phyloP scores from a whole-genome alignment of 805 yeast genomes.

The Candida nitratophila region DNA sequence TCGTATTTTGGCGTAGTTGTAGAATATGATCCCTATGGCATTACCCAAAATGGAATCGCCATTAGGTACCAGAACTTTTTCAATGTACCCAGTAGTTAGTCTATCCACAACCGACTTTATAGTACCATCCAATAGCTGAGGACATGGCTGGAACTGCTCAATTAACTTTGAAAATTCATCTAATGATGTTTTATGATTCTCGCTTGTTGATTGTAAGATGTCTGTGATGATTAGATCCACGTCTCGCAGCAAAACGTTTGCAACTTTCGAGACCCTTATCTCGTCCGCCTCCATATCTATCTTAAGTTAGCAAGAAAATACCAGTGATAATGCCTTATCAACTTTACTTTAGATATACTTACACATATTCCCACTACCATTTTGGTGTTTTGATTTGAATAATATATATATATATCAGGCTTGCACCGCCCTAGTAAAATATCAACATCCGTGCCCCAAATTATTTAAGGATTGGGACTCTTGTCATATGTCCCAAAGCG shows the following conservation, averaged over 20 bases:
- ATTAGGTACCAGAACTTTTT: constrained; percentile 1
- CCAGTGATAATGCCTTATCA: too few species aligned
- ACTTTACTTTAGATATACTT: too few species aligned
- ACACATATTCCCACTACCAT: too few species aligned
- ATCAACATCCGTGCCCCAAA: too few species aligned
- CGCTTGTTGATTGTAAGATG: background rate
- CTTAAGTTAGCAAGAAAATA: background rate
- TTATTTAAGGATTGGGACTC: too few species aligned
- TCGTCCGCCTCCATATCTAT: constrained; percentile 27
- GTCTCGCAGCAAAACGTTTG: constrained; percentile 13
- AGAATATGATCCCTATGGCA: constrained; percentile 33
- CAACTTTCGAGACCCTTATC: constrained; percentile 21
- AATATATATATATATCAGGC: too few species aligned
- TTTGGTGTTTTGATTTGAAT: too few species aligned
- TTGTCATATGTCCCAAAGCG: background rate
- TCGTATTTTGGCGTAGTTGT: constrained; percentile 57
- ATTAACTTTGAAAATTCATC: constrained; percentile 20
- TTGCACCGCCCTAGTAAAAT: too few species aligned
- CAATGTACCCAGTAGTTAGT: constrained; percentile 24
- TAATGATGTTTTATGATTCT: background rate
- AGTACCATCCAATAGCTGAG: constrained; percentile 40
- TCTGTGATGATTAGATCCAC: constrained; percentile 8
- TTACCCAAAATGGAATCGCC: constrained; percentile 5
- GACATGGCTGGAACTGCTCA: constrained; percentile 47
- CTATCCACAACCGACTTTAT: constrained; percentile 27